These are phyloP conservation scores for Euphrasia arctica DNA, from an alignment of 305 asterid genomes.

Conservation along the genomic window DNA sequence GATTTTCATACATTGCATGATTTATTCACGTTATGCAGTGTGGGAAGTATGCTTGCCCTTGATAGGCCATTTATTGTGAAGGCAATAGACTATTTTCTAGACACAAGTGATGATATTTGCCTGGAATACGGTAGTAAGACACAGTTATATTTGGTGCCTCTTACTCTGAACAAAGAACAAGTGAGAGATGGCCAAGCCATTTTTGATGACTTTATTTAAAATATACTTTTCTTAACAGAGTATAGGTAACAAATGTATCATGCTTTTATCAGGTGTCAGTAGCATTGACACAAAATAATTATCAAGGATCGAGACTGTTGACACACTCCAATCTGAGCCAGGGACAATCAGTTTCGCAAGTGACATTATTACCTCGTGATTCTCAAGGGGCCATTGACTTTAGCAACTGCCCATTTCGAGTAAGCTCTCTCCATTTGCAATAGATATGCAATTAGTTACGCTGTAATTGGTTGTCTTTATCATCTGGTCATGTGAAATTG, in stretches of 20 bases:
- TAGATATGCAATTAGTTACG: constrained; percentile 1
- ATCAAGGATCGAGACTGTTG: constrained; percentile 60
- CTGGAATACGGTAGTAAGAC: constrained; percentile 93
- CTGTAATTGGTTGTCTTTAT: neutral
- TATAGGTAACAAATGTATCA: constrained; percentile 21
- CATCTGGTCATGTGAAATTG: neutral
- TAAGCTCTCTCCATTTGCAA: constrained; percentile 42
- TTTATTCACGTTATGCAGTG: constrained; percentile 48
- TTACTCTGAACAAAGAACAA: constrained; percentile 65
- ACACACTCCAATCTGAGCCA: constrained; percentile 52
- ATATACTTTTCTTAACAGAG: constrained; percentile 17
- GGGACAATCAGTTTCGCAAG: constrained; percentile 78
- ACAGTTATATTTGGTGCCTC: constrained; percentile 77
- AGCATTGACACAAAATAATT: constrained; percentile 70
- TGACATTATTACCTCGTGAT: constrained; percentile 82
- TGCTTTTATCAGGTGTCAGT: constrained; percentile 54
- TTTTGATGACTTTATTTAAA: constrained; percentile 15
- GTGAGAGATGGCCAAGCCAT: constrained; percentile 39
- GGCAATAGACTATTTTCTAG: constrained; percentile 45
- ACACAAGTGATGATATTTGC: constrained; percentile 46
- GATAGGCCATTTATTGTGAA: constrained; percentile 77
- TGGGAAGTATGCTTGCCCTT: constrained; percentile 93
- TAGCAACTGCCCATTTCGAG: constrained; percentile 82
- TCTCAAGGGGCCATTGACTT: constrained; percentile 92
- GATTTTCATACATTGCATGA: constrained; percentile 15